Conservation (phyloP, 2,329 filamentous ascomycete genomes). For the Trichoderma simmonsii region DNA sequence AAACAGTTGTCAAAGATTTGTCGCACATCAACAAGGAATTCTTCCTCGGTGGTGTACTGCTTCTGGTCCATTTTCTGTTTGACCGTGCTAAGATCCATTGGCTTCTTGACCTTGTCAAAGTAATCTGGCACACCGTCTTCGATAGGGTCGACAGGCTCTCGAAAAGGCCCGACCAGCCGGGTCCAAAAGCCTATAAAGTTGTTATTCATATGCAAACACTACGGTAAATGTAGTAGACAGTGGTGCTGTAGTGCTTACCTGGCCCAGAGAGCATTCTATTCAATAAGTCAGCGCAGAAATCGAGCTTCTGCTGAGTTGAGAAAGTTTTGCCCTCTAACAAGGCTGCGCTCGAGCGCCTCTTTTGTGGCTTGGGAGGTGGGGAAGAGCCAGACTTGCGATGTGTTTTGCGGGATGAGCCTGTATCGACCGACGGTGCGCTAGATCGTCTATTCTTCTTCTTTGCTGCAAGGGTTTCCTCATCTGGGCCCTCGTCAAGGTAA, state of each 20-base stretch:
- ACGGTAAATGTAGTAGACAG: neutral
- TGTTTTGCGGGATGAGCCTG: neutral
- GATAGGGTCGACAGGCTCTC: slow-evolving; percentile 55
- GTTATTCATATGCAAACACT: neutral
- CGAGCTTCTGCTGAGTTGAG: slow-evolving; percentile 46
- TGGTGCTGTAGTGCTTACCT: slow-evolving; percentile 37
- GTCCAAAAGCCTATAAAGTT: slow-evolving; percentile 57
- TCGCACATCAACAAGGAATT: slow-evolving; percentile 56
- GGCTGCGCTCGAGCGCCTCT: slow-evolving; percentile 34
- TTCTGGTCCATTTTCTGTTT: slow-evolving; percentile 56
- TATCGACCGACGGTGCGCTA: slow-evolving; percentile 19
- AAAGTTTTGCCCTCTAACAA: slow-evolving; percentile 33
- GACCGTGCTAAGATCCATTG: slow-evolving; percentile 61
- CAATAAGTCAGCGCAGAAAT: slow-evolving; percentile 57
- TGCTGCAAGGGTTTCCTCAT: slow-evolving; percentile 35
- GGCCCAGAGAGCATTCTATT: slow-evolving; percentile 60
- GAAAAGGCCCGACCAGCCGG: slow-evolving; percentile 60
- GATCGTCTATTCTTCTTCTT: slow-evolving; percentile 47
- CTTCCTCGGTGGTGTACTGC: slow-evolving; percentile 50
- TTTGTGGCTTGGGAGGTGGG: slow-evolving; percentile 35
- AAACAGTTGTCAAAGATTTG: slow-evolving; percentile 64
- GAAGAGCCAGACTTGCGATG: slow-evolving; percentile 29
- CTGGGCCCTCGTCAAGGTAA: slow-evolving; percentile 45
- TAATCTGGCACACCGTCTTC: slow-evolving; percentile 61
- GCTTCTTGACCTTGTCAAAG: slow-evolving; percentile 56